Conservation (phyloP, 1,284 basidiomycete genomes). For the Cystobasidium slooffiae region DNA sequence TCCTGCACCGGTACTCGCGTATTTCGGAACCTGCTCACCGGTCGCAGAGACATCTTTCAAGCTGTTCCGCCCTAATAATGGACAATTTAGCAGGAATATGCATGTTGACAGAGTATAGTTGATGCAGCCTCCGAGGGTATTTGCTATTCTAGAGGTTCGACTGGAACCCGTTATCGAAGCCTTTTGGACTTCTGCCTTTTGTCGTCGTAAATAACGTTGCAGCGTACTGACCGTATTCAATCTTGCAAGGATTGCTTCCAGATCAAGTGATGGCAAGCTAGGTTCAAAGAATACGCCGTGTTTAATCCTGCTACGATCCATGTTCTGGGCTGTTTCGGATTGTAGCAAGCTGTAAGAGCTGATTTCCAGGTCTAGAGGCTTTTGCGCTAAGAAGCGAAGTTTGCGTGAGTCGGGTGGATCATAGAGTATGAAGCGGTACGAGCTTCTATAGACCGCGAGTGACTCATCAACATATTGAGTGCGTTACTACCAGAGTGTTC, state of each 20-base stretch:
- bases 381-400: constrained; percentile 25
- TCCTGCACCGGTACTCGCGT: too few relatives aligned
- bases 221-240: neutral
- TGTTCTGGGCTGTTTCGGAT: too few relatives aligned
- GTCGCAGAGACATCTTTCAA: constrained; percentile 39
- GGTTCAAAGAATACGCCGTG: neutral
- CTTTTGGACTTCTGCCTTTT: neutral
- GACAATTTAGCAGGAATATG: constrained; percentile 19
- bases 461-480: too few relatives aligned
- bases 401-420: constrained; percentile 20
- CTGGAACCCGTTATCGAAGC: too few relatives aligned
- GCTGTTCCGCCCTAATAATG: constrained; percentile 5
- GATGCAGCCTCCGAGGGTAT: neutral
- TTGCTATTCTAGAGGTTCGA: too few relatives aligned
- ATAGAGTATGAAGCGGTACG: constrained; percentile 19
- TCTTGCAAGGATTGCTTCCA: neutral
- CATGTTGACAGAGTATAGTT: neutral
- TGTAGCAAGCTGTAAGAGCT: constrained; percentile 19
- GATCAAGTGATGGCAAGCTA: neutral
- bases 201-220: neutral
- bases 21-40: neutral
- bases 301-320: neutral
- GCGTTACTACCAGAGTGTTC: too few relatives aligned
- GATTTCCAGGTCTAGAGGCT: constrained; percentile 28
- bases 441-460: too few relatives aligned